Base-by-base conservation (phyloP, 2,329 filamentous ascomycete species). In the Blastomyces parvus region DNA sequence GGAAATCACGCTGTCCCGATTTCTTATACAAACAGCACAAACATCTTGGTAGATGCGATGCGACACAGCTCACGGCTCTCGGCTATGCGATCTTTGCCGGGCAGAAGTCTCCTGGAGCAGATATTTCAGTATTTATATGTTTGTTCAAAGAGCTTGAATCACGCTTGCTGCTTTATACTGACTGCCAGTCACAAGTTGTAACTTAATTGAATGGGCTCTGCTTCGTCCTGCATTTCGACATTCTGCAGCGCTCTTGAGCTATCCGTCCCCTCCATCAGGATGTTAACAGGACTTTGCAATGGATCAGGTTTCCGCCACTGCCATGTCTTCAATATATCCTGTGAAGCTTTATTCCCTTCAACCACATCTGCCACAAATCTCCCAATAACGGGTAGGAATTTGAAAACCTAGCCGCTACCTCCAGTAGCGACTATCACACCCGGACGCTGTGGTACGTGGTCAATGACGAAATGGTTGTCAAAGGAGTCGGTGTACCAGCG, bases 351-450 rank as follows among this genome's bases (percentile, higher is more conserved):
- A 22, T 62, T 66, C 1, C 78, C 75, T 64, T 80, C 74, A 8
- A 85, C 70, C n/a, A 79, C 78, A 65, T 84, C 79, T 0, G 82
- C 76, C 14, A 86, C 80, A 65, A 77, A 78, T 44, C 80, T 79
- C 1, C 84, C 84, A 66, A 87, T 79, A 2, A 82, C 81, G 0
- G 84, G 84, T 59, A 86, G 69, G 64, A 84, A 86, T 67, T 86
- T 87, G 71, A 86, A 87, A 0, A 78, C 85, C 70, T 87, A 85
- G 0, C 85, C 85, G 44, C 80, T 82, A 0, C 85, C 86, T 0
- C 83, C 85, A 0, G 84, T 86, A 2, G 84, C 84, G 0, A 87
- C 77, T 68, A 86, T 82, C 0, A 87, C 69, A 0, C 80, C 79
- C n/a, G 72, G 69, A 66, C 79, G 81, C 19, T 67, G 72, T 0